Conservation (phyloP, 352 stramenopile species). For the Globisporangium abappressorium region DNA sequence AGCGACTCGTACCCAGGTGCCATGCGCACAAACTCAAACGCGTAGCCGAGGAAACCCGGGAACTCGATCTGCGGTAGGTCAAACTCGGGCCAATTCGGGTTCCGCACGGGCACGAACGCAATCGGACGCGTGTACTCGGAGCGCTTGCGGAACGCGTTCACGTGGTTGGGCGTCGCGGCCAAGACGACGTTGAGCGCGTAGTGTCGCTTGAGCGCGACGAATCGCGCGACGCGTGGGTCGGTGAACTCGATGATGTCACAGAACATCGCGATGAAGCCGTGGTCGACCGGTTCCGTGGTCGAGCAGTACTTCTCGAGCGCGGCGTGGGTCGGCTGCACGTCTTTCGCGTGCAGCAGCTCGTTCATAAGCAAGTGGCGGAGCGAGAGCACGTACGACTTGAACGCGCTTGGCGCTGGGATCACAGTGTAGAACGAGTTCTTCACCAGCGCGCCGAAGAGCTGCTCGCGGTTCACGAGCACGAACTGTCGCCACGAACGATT, state of each 20-base stretch:
- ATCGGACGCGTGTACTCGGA: constrained; percentile 50
- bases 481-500: constrained; percentile 40
- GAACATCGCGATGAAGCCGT: constrained; percentile 78
- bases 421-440: constrained; percentile 36
- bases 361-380: constrained; percentile 35
- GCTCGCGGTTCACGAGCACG: constrained; percentile 33
- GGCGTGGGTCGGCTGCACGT: constrained; percentile 31
- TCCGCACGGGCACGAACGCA: constrained; percentile 67
- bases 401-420: constrained; percentile 37
- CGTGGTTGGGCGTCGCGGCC: constrained; percentile 49
- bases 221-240: constrained; percentile 47
- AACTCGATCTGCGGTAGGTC: constrained; percentile 34
- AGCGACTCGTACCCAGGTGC: constrained; percentile 53
- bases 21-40: constrained; percentile 63
- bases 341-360: constrained; percentile 47
- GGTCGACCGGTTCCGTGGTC: constrained; percentile 32
- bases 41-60: constrained; percentile 68
- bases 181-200: constrained; percentile 66
- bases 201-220: constrained; percentile 55
- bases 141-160: constrained; percentile 54
- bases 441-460: constrained; percentile 40
- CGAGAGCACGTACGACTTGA: constrained; percentile 58
- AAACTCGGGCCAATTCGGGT: constrained; percentile 66
- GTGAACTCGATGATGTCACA: constrained; percentile 72
- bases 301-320: constrained; percentile 58